Evolutionary conservation across 768 basidiomycete species (phyloP), one percentile per base, ranked within the genome.

Genomic region (Naganishia friedmannii): DNA sequence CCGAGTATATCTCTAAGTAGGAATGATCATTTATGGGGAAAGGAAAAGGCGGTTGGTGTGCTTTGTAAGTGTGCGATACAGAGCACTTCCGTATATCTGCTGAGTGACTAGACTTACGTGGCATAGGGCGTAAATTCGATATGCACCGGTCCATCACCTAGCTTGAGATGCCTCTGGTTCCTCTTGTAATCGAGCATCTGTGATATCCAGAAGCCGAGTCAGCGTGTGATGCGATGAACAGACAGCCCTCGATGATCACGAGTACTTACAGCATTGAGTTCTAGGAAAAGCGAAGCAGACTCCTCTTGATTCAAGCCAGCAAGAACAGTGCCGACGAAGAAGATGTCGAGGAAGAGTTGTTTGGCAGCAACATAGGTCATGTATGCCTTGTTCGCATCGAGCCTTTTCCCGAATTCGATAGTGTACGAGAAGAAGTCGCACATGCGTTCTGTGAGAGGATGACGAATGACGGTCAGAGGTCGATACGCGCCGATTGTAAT

Each of bases 381-480:
- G 57, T 58, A 58, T 37, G 19, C 29, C 34, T 58, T 58, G 34
- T 58, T 39, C 21, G 34, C 57, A 15, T 58, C 34, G n/a, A 58
- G 57, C 26, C 57, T 19, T 39, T 58, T 58, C 34, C 26, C 10
- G 57, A 58, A 23, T 39, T 58, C 57, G 29, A 58, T 58, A 19
- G 34, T 29, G 37, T 58, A 58, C 57, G 57, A 58, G 57, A 58
- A 39, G 34, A 58, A 58, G 26, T 58, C 57, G 17, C 57, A 58
- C 34, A 58, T n/a, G 57, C 57, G 57, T 10, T 58, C 57, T 58
- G 34, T 37, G 34, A 19, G 3, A 3, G 28, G 3, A 8, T 15
- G 1, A 3, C 4, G 7, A 51, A 21, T 3, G 53, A 53, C 15
- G 28, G n/a, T 23, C 12, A 29, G n/a, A 6, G 23, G 53, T 42